These are phyloP conservation scores for Penicillium sp. DNA, from an alignment of 2,329 filamentous ascomycete genomes.

Conservation along the genomic window DNA sequence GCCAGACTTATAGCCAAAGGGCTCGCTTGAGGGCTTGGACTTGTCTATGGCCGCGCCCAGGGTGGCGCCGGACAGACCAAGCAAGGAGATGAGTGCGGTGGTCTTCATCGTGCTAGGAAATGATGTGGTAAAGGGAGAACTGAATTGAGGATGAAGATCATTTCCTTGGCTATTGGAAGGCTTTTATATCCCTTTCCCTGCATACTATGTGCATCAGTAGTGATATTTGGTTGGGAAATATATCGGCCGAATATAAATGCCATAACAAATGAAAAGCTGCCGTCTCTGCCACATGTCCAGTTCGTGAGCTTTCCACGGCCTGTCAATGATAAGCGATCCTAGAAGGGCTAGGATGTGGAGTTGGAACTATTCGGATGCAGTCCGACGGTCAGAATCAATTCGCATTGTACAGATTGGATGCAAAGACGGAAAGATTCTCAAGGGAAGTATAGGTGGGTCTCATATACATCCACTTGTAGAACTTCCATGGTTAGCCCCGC, in stretches of 20 bases:
- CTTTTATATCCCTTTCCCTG: constrained; percentile 13
- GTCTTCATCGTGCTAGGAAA: constrained; percentile 16
- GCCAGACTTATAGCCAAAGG: constrained; percentile 28
- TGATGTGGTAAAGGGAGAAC: constrained; percentile 1
- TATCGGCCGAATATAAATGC: too few relatives aligned
- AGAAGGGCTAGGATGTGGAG: not conserved
- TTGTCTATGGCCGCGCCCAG: constrained; percentile 15
- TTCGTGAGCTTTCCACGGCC: not conserved
- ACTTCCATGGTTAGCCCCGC: not conserved
- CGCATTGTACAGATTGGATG: not conserved
- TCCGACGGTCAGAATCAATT: not conserved
- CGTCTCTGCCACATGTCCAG: not conserved
- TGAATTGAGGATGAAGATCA: constrained; percentile 12
- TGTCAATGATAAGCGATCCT: not conserved
- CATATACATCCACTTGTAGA: not conserved
- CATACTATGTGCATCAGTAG: not conserved
- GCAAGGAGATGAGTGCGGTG: constrained; percentile 19
- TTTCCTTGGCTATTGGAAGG: not conserved
- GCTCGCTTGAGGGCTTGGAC: not conserved
- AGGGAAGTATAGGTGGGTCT: not conserved
- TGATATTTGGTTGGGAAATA: not conserved
- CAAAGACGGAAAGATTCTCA: not conserved
- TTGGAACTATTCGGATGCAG: not conserved
- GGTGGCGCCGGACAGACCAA: constrained; percentile 19
- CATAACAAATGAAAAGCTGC: not conserved